phyloP scores from a whole-genome alignment of 73 alveolate species.

The Tetrahymena malaccensis region DNA sequence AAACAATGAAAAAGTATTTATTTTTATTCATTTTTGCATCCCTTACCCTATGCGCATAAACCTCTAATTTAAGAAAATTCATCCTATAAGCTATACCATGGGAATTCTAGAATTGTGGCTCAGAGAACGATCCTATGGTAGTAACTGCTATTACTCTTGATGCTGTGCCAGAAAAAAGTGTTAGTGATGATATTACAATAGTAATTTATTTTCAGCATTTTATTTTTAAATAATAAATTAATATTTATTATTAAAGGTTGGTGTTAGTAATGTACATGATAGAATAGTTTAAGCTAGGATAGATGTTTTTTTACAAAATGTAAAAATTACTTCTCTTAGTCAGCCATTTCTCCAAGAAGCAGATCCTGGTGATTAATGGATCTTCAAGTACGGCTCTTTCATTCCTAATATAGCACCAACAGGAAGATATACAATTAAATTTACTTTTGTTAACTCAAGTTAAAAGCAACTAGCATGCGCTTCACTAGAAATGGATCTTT shows the following conservation, averaged over 20 bases:
- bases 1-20: background rate
- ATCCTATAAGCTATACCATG: background rate
- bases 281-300: background rate
- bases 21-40: background rate
- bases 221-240: background rate
- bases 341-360: background rate
- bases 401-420: background rate
- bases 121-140: background rate
- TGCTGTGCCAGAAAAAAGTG: background rate
- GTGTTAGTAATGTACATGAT: background rate
- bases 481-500: background rate
- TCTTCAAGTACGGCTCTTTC: background rate
- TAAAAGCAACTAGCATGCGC: background rate
- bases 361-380: background rate
- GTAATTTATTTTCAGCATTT: background rate
- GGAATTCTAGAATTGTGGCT: background rate
- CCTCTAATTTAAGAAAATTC: background rate
- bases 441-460: background rate
- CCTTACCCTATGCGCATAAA: background rate
- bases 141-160: background rate
- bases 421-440: background rate
- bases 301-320: background rate
- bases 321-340: background rate
- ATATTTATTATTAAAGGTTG: background rate
- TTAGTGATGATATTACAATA: background rate